A percentile compares a stretch with the other conserved stretches of the same genome.
phyloP scores from a whole-genome alignment of 441 rosid genomes.

The Geranium incanum region DNA sequence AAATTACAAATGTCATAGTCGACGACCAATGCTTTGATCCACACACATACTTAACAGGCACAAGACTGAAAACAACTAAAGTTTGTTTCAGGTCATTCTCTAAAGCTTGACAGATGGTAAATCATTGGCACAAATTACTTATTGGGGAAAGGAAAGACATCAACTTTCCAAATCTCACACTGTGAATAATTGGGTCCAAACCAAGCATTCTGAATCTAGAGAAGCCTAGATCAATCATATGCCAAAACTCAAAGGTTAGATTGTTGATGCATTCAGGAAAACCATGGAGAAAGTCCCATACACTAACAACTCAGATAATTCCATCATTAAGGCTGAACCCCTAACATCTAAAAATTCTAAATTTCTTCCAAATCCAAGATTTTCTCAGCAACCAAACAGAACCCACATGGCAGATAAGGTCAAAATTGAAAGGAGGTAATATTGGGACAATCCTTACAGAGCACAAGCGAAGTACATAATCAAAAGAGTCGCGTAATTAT shows the following conservation, averaged over 20 bases:
- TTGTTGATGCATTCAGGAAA: neutral
- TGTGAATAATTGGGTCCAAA: neutral
- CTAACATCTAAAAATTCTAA: neutral
- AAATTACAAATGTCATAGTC: neutral
- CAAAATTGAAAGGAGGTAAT: neutral
- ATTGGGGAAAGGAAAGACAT: neutral
- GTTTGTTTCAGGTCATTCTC: neutral
- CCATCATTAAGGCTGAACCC: conserved; percentile 2
- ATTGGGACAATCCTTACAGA: conserved; percentile 35
- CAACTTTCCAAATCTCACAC: neutral
- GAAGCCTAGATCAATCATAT: neutral
- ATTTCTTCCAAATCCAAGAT: neutral
- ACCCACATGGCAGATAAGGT: neutral
- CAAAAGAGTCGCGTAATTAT: conserved; percentile 60
- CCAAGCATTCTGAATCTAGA: neutral
- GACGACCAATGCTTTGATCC: neutral
- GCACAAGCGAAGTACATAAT: conserved; percentile 79
- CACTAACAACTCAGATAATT: neutral
- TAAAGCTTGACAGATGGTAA: neutral
- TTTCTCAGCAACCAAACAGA: conserved; percentile 4
- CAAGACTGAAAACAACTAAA: neutral
- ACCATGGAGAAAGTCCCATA: neutral
- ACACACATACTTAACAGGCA: neutral
- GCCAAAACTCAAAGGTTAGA: neutral
- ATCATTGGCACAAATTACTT: neutral